phyloP scores from a whole-genome alignment of 169 alveolate species.

The Theileria annulata region DNA sequence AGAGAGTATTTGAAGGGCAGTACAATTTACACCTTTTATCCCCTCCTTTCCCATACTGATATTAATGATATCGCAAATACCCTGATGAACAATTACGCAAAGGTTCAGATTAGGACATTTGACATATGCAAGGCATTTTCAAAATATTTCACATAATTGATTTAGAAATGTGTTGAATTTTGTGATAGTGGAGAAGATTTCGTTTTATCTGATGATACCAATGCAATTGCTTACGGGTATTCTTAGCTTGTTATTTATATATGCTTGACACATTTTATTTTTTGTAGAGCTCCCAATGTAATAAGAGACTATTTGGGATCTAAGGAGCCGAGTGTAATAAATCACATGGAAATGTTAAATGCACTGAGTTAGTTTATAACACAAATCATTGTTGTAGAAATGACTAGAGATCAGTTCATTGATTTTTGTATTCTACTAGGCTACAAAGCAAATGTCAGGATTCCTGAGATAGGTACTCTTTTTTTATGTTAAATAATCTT shows the following conservation, averaged over 20 bases:
- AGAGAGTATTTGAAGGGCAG: slow-evolving; percentile 33
- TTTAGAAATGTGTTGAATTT: slow-evolving; percentile 59
- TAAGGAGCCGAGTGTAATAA: slow-evolving; percentile 42
- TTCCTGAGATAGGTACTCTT: slow-evolving; percentile 51
- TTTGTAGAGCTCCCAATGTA: slow-evolving; percentile 63
- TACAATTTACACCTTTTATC: slow-evolving; percentile 18
- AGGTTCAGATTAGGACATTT: slow-evolving; percentile 40
- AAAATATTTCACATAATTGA: neutral
- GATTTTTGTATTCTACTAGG: slow-evolving; percentile 61
- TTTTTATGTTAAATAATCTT: neutral
- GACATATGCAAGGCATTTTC: slow-evolving; percentile 22
- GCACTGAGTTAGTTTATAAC: slow-evolving; percentile 19
- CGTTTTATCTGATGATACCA: slow-evolving; percentile 61
- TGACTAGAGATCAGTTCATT: slow-evolving; percentile 47
- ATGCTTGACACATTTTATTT: neutral
- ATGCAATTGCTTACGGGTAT: slow-evolving; percentile 62
- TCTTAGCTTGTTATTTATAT: neutral
- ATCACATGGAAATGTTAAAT: slow-evolving; percentile 32
- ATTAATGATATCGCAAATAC: slow-evolving; percentile 30
- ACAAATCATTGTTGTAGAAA: neutral
- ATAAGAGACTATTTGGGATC: slow-evolving; percentile 55
- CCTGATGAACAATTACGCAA: slow-evolving; percentile 44
- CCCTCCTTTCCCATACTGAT: slow-evolving; percentile 43
- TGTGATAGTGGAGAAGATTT: slow-evolving; percentile 22
- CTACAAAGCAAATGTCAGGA: slow-evolving; percentile 20